phyloP scores from a whole-genome alignment of 495 filamentous ascomycete genomes.

The Pseudoneurospora amorphoporcata region DNA sequence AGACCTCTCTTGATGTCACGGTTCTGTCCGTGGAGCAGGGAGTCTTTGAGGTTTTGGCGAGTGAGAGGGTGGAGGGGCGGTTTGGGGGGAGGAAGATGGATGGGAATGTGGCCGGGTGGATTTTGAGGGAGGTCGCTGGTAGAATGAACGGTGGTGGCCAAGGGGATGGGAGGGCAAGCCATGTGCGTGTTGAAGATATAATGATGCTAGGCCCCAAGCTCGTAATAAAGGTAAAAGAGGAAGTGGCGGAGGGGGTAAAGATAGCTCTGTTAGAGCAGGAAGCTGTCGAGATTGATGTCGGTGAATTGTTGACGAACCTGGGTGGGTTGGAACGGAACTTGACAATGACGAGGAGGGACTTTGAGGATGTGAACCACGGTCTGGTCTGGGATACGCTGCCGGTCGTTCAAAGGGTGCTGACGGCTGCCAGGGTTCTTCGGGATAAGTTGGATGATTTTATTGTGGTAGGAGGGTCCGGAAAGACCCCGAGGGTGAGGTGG shows the following conservation, averaged over 20 bases:
- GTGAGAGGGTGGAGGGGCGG: background rate
- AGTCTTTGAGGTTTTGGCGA: constrained; percentile 75
- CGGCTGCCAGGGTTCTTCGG: constrained; percentile 66
- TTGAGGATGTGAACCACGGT: constrained; percentile 91
- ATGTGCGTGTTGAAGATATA: constrained; percentile 79
- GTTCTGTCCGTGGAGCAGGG: constrained; percentile 86
- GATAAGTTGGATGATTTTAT: constrained; percentile 72
- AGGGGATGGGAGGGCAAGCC: constrained; percentile 40
- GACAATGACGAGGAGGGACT: constrained; percentile 91
- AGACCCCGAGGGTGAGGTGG: constrained; percentile 85
- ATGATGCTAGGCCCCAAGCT: constrained; percentile 74
- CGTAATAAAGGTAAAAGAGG: constrained; percentile 89
- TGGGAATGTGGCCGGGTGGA: background rate
- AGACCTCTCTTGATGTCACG: constrained; percentile 98
- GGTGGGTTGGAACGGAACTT: constrained; percentile 83
- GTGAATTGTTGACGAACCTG: constrained; percentile 62
- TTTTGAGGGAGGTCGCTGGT: constrained; percentile 83
- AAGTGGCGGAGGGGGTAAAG: constrained; percentile 98
- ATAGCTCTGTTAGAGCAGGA: constrained; percentile 90
- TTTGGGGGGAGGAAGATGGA: background rate
- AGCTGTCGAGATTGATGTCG: constrained; percentile 89
- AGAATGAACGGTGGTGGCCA: constrained; percentile 97
- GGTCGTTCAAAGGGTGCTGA: constrained; percentile 85
- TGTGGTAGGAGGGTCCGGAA: constrained; percentile 77
- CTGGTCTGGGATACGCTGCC: constrained; percentile 92